Conservation (phyloP, 768 basidiomycete species). For the Sutorius australiensis region DNA sequence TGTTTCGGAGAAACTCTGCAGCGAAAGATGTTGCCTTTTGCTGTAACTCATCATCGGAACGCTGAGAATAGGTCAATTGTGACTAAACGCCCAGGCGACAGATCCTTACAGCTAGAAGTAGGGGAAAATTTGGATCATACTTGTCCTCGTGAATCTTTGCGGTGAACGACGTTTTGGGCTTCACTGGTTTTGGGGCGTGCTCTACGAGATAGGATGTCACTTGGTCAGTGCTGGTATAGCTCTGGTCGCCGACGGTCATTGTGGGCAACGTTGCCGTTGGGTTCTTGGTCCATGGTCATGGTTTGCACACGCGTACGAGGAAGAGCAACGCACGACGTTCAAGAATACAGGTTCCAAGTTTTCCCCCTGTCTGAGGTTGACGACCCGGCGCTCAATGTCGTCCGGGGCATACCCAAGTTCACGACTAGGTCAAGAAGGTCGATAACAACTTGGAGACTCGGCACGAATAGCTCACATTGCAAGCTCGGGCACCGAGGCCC, state of each 20-base stretch:
- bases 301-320: neutral
- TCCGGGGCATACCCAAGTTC: conserved; percentile 42
- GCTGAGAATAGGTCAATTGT: conserved; percentile 24
- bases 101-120: conserved; percentile 37
- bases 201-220: conserved; percentile 41
- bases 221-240: conserved; percentile 38
- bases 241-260: conserved; percentile 33
- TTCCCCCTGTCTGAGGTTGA: conserved; percentile 45
- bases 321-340: conserved; percentile 30
- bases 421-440: conserved; percentile 24
- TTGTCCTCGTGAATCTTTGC: conserved; percentile 41
- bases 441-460: too few relatives aligned
- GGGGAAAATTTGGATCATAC: conserved; percentile 52
- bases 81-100: neutral
- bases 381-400: conserved; percentile 33
- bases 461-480: conserved; percentile 34
- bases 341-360: conserved; percentile 48
- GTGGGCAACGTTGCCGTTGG: conserved; percentile 43
- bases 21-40: conserved; percentile 34
- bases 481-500: conserved; percentile 40
- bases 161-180: conserved; percentile 36
- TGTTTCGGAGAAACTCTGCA: conserved; percentile 34
- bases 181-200: conserved; percentile 36
- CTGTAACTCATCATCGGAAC: conserved; percentile 45
- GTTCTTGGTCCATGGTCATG: conserved; percentile 33